These are phyloP conservation scores for Phytophthora sojae DNA, from an alignment of 352 stramenopile genomes.

Conservation along the genomic window DNA sequence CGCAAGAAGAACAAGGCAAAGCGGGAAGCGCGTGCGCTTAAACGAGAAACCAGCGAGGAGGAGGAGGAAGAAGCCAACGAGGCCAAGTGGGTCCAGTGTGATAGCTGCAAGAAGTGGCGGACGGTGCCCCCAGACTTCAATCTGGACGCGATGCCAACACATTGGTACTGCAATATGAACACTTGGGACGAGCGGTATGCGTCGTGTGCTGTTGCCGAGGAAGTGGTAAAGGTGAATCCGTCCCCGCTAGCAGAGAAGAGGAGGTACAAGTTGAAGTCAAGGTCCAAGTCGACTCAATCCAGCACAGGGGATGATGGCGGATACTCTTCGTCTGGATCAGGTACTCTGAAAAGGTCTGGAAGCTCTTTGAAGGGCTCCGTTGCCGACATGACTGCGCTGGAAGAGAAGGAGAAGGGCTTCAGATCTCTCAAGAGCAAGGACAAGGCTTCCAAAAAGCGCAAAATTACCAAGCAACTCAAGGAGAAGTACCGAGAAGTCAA, in stretches of 20 bases:
- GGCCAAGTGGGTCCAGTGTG: slow-evolving; percentile 96
- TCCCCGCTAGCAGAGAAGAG: slow-evolving; percentile 38
- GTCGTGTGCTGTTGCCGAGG: slow-evolving; percentile 91
- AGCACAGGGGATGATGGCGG: slow-evolving; percentile 37
- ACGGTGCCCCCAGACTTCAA: slow-evolving; percentile 92
- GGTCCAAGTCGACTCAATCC: slow-evolving; percentile 31
- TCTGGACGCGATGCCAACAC: slow-evolving; percentile 91
- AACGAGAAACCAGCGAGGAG: slow-evolving; percentile 31
- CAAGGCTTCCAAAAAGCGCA: slow-evolving; percentile 80
- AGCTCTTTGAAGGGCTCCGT: slow-evolving; percentile 29
- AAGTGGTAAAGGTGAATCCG: slow-evolving; percentile 65
- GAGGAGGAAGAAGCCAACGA: slow-evolving; percentile 58
- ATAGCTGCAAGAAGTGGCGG: slow-evolving; percentile 96
- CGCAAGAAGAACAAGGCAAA: slow-evolving; percentile 72
- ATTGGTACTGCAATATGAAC: slow-evolving; percentile 98
- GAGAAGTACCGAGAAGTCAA: slow-evolving; percentile 87
- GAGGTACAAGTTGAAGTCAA: slow-evolving; percentile 44
- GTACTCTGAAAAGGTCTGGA: slow-evolving; percentile 28
- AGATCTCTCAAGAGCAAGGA: slow-evolving; percentile 56
- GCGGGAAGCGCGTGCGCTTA: slow-evolving; percentile 30
- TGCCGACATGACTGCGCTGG: slow-evolving; percentile 25
- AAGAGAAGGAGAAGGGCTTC: slow-evolving; percentile 40
- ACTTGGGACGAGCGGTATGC: slow-evolving; percentile 88
- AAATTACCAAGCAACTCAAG: slow-evolving; percentile 78
- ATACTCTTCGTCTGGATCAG: slow-evolving; percentile 52